Conservation (phyloP, 1,284 basidiomycete species). For the Ceratobasidium theobromae region DNA sequence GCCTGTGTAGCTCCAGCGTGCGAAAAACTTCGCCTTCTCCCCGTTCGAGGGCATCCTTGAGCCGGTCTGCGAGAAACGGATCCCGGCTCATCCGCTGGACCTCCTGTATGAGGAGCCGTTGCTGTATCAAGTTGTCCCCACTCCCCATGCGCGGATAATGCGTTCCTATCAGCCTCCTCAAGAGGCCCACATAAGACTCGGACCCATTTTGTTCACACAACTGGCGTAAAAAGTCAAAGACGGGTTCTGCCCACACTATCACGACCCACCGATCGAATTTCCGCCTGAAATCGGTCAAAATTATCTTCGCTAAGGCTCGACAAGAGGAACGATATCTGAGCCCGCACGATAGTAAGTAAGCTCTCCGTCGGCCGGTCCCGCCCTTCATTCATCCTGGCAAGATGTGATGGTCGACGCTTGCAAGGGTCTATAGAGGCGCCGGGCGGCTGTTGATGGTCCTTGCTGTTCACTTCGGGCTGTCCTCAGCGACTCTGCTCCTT, state of each 20-base stretch:
- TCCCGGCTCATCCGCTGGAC: constrained; percentile 82
- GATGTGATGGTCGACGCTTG: neutral
- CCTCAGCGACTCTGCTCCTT: neutral
- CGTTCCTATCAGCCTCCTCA: constrained; percentile 77
- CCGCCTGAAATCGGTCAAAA: constrained; percentile 85
- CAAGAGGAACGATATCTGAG: constrained; percentile 85
- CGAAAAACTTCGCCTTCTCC: constrained; percentile 78
- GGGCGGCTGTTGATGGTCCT: constrained; percentile 7
- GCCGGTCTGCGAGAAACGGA: constrained; percentile 81
- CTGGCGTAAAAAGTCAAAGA: constrained; percentile 48
- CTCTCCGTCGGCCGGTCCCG: constrained; percentile 35
- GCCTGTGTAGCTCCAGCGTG: constrained; percentile 75
- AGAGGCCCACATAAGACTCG: constrained; percentile 94
- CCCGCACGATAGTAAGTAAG: constrained; percentile 49
- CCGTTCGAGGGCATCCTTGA: constrained; percentile 81
- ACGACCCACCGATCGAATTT: constrained; percentile 82
- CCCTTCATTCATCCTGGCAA: constrained; percentile 13
- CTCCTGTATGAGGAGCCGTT: constrained; percentile 81
- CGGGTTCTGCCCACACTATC: constrained; percentile 18
- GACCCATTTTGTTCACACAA: constrained; percentile 91
- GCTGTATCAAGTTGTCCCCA: neutral
- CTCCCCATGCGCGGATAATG: constrained; percentile 13
- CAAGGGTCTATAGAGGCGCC: neutral
- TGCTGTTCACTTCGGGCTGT: neutral
- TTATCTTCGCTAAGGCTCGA: constrained; percentile 93